Base-by-base conservation (phyloP, 129 eudicot genomes). In the Dittrichia graveolens region DNA sequence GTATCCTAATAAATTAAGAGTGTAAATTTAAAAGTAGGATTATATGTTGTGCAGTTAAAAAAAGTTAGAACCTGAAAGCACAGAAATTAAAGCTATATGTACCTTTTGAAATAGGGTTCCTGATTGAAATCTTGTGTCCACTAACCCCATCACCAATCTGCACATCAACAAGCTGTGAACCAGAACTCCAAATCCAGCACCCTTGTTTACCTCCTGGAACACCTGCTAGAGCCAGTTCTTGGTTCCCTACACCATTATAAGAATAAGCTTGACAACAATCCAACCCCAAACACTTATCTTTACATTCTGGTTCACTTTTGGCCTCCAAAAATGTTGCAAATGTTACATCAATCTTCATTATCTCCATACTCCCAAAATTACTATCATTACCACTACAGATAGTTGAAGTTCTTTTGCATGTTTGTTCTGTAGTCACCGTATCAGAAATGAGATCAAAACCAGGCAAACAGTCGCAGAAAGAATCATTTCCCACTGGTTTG, bases 251-350 rank as follows among this genome's bases (percentile, higher is more conserved):
- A 50, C 31, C 69, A 50, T 40, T 41, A 43, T 73, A 80, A 5
- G 79, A 67, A 48, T 84, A 84, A 6, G 88, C 88, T 67, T 80
- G 73, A 67, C 88, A 84, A 10, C 75, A 40, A 45, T 83, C 81
- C 11, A 77, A 48, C 6, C 56, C 72, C n/a, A 80, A 62, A 64
- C 88, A 84, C 78, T 73, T 75, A 9, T 74, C 75, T 50, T 62
- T 74, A 64, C 88, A 84, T 55, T 62, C 80, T 0, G 66, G 10
- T 35, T 71, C 82, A 18, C 66, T 78, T 58, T 11, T 62, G 0
- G 82, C 44, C 77, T 78, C 82, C 82, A 71, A 70, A 71, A 78
- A 78, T n/a, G 77, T 70, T 31, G 44, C 59, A 71, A 78, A 78
- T 4, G 82, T 78, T 71, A 78, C 82, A 54, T 78, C 82, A 34